Evolutionary conservation across 2,329 filamentous ascomycete species (phyloP).

Genomic region (Verticillium tricorpus): DNA sequence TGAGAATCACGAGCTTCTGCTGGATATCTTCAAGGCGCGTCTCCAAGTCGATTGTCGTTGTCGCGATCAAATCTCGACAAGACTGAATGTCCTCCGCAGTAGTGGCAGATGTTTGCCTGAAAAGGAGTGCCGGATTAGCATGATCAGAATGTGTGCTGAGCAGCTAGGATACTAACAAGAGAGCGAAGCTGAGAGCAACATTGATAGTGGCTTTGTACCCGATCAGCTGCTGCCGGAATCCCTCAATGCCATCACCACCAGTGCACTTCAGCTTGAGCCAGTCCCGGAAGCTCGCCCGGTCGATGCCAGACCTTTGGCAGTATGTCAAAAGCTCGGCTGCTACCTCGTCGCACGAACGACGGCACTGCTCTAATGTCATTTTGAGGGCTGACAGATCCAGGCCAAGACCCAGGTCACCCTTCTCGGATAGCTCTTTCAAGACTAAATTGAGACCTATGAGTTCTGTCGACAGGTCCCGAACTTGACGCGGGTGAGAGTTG

Average conservation of each 20-base stretch:
- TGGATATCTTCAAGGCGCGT: not conserved
- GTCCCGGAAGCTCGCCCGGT: constrained; percentile 35
- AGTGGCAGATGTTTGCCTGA: not conserved
- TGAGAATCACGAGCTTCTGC: not conserved
- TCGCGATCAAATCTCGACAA: not conserved
- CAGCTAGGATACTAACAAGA: constrained; percentile 10
- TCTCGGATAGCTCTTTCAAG: constrained; percentile 26
- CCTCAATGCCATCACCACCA: constrained; percentile 33
- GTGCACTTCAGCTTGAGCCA: constrained; percentile 40
- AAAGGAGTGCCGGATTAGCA: no score
- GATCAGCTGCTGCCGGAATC: constrained; percentile 32
- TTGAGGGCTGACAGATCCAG: constrained; percentile 14
- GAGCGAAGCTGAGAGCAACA: constrained; percentile 16
- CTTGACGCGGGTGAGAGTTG: constrained; percentile 16
- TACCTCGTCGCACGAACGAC: constrained; percentile 37
- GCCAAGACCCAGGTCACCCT: constrained; percentile 8
- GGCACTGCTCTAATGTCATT: constrained; percentile 34
- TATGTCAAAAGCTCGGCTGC: constrained; percentile 29
- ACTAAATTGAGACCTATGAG: constrained; percentile 30
- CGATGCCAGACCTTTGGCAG: constrained; percentile 24
- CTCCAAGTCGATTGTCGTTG: not conserved
- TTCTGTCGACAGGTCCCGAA: constrained; percentile 36
- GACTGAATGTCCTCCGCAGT: not conserved
- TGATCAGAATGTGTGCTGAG: no score
- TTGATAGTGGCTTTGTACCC: constrained; percentile 30